Base-by-base conservation (phyloP, 257 asterid species). In the Solanum paucissectum region DNA sequence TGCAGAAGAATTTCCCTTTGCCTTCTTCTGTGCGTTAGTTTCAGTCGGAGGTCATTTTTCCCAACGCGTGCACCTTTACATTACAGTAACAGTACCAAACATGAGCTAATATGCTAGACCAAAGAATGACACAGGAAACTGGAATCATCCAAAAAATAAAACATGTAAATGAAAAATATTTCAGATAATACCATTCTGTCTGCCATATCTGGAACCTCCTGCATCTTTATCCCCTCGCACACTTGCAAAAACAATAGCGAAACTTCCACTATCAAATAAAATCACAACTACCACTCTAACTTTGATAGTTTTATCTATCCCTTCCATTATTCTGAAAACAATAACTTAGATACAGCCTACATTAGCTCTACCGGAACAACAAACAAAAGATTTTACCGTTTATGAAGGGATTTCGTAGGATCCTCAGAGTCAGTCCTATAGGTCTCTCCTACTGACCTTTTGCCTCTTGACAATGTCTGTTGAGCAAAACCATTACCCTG, bases 21-120 rank as follows among this genome's bases (percentile, higher is more conserved):
- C 87, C 90, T 89, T 89, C 95, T 89, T 90, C 91, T 95, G 86
- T 87, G 93, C 88, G 85, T 85, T 77, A 94, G 91, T 88, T 94
- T 92, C 86, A 91, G 86, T 25, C 98, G 94, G 83, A 95, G 95
- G 88, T 94, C 98, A 38, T 88, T 89, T 40, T 89, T 89, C 86
- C 93, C 92, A 71, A 90, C 37, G 34, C 86, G 66, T 66, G 74
- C 87, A 83, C 90, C 95, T 90, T 88, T 88, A 87, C 36, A 71
- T 32, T 88, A 79, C 69, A 88, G 85, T 58, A 82, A 72, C 76
- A 81, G 83, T 34, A 44, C 42, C 87, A 87, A 46, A 75, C 58
- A 44, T 66, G 11, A 64, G 55, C 38, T 66, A 71, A 83, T 23
- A 72, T 7, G 81, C 33, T 27, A 34, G 27, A 83, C 58, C 86